phyloP scores from a whole-genome alignment of 225 moss, liverwort and hornwort genomes.

The Climacium dendroides region DNA sequence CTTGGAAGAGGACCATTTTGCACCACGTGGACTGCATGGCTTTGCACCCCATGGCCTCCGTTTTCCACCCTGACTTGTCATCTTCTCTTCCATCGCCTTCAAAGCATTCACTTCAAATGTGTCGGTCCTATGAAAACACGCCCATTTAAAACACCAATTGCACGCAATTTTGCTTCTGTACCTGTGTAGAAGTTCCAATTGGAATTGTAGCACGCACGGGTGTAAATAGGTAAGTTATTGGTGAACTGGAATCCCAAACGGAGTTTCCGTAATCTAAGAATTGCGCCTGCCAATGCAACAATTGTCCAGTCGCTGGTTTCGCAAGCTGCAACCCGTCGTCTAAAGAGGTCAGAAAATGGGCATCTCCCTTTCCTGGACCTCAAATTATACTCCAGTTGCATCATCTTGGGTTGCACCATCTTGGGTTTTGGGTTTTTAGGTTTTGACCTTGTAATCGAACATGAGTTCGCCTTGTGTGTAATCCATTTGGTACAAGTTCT shows the following conservation, averaged over 20 bases:
- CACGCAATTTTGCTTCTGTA: neutral
- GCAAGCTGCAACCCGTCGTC: neutral
- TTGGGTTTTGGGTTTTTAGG: neutral
- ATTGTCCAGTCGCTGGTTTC: neutral
- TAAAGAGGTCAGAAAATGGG: neutral
- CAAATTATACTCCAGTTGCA: neutral
- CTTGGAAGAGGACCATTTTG: neutral
- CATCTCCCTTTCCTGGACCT: neutral
- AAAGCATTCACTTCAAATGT: neutral
- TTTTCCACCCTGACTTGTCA: neutral
- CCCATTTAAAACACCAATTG: neutral
- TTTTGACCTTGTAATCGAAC: neutral
- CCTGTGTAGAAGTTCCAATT: neutral
- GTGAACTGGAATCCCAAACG: neutral
- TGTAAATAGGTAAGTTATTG: too few relatives aligned
- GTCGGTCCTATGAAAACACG: neutral
- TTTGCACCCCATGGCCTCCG: neutral
- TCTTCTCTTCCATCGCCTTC: neutral
- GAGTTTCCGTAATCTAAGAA: neutral
- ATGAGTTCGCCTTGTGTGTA: neutral
- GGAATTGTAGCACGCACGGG: neutral
- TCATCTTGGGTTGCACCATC: neutral
- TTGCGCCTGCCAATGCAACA: neutral
- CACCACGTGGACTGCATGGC: conserved; percentile 1
- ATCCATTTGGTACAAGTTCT: neutral